Evolutionary conservation across 192 early-diverging fungal genomes (phyloP).

Genomic region (Dissophora ornata): DNA sequence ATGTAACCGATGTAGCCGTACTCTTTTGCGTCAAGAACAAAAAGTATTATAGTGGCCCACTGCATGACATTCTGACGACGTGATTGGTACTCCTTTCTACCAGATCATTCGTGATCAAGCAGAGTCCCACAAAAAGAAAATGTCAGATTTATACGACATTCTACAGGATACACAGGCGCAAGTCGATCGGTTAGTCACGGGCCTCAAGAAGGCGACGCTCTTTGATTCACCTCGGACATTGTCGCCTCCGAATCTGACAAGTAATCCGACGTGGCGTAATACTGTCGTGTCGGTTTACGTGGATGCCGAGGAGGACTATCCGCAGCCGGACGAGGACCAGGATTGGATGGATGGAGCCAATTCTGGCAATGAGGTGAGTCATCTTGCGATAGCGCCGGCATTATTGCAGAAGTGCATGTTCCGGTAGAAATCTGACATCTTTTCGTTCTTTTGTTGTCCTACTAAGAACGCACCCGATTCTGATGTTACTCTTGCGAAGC

Average conservation of each 20-base stretch:
- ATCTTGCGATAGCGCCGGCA: no score
- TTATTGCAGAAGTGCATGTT: no score
- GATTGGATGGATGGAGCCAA: background rate
- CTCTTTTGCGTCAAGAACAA: background rate
- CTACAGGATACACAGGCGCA: constrained; percentile 38
- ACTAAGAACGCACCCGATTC: background rate
- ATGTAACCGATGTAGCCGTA: no score
- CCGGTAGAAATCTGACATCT: background rate
- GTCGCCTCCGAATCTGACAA: constrained; percentile 9
- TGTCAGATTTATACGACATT: constrained; percentile 35
- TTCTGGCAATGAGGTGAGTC: constrained; percentile 7
- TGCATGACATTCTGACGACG: background rate
- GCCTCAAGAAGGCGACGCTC: constrained; percentile 26
- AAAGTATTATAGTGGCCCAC: background rate
- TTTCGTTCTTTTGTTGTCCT: constrained; percentile 1
- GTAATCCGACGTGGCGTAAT: constrained; percentile 29
- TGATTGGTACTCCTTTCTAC: background rate
- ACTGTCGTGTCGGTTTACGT: constrained; percentile 45
- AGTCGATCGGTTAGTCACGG: constrained; percentile 30
- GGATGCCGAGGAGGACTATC: constrained; percentile 48
- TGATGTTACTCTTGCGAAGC: constrained; percentile 23
- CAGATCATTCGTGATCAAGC: constrained; percentile 49
- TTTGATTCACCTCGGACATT: constrained; percentile 30
- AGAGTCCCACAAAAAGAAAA: constrained; percentile 39
- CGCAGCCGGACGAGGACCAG: background rate